Evolutionary conservation across 257 asterid species (phyloP).

Genomic region (Avicennia marina): DNA sequence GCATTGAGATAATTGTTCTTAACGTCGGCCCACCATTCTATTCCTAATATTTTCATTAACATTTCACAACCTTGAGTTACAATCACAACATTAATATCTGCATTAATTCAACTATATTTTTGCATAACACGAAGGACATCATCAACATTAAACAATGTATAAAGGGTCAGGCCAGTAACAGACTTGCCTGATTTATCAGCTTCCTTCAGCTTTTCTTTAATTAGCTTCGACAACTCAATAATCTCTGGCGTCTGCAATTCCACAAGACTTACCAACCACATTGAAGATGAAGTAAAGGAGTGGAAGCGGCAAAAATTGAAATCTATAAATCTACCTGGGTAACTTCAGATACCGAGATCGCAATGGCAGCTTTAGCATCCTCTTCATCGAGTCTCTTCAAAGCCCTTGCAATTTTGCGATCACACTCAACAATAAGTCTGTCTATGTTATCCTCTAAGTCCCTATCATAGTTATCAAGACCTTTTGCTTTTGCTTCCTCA

Average conservation of each 20-base stretch:
- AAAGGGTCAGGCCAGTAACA: too few relatives aligned
- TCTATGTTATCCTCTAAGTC: slow-evolving; percentile 95
- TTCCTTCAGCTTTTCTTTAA: slow-evolving; percentile 79
- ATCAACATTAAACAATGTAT: background rate
- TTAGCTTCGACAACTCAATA: slow-evolving; percentile 75
- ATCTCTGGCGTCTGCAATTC: slow-evolving; percentile 67
- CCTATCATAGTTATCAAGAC: slow-evolving; percentile 78
- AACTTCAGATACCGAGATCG: slow-evolving; percentile 74
- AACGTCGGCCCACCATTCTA: too few relatives aligned
- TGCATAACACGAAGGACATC: background rate
- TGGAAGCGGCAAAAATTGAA: background rate
- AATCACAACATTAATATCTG: background rate
- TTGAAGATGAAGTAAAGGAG: background rate
- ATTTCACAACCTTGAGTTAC: too few relatives aligned
- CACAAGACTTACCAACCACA: slow-evolving; percentile 13
- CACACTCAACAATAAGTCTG: slow-evolving; percentile 93
- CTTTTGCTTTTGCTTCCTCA: slow-evolving; percentile 76
- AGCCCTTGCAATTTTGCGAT: slow-evolving; percentile 85
- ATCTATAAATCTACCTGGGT: slow-evolving; percentile 48
- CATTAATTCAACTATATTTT: background rate
- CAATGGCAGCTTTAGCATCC: slow-evolving; percentile 66
- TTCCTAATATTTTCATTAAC: too few relatives aligned
- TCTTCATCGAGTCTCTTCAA: slow-evolving; percentile 90
- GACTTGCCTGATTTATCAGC: slow-evolving; percentile 66
- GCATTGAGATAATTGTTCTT: too few relatives aligned